Evolutionary conservation across 345 rosid genomes (phyloP).

Genomic region (Brassica juncea): DNA sequence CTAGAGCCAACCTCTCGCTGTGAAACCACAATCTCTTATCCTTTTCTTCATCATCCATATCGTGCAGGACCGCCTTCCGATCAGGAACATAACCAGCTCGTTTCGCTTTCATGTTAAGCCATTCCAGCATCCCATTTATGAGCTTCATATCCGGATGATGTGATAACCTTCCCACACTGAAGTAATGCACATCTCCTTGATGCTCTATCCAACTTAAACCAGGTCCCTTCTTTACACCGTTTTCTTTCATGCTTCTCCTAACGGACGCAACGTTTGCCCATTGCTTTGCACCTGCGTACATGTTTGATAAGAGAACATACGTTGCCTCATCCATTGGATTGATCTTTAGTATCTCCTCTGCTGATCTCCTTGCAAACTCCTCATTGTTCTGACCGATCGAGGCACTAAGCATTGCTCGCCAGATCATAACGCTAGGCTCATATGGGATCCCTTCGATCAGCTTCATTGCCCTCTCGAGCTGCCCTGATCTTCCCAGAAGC

Average conservation of each 20-base stretch:
- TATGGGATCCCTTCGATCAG: constrained; percentile 66
- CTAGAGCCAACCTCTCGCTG: constrained; percentile 88
- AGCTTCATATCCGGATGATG: constrained; percentile 68
- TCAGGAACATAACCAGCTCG: constrained; percentile 67
- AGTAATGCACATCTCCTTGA: constrained; percentile 66
- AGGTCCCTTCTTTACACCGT: constrained; percentile 74
- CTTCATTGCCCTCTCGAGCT: constrained; percentile 64
- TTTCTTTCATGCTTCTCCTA: constrained; percentile 68
- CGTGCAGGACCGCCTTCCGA: constrained; percentile 52
- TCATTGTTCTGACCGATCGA: constrained; percentile 67
- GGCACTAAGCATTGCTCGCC: constrained; percentile 92
- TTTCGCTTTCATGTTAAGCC: constrained; percentile 72
- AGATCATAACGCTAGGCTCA: constrained; percentile 68
- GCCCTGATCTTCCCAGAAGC: constrained; percentile 79
- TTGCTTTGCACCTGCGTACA: constrained; percentile 65
- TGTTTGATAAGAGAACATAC: constrained; percentile 72
- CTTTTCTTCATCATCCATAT: constrained; percentile 62
- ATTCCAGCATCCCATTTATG: constrained; percentile 77
- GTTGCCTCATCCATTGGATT: constrained; percentile 77
- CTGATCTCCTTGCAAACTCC: constrained; percentile 63
- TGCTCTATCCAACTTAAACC: constrained; percentile 92
- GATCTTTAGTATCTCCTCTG: constrained; percentile 60
- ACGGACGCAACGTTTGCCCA: constrained; percentile 68
- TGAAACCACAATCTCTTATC: constrained; percentile 71
- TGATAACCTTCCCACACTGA: constrained; percentile 60